phyloP scores from a whole-genome alignment of 2,329 filamentous ascomycete species.

The Neopestalotiopsis clavispora region DNA sequence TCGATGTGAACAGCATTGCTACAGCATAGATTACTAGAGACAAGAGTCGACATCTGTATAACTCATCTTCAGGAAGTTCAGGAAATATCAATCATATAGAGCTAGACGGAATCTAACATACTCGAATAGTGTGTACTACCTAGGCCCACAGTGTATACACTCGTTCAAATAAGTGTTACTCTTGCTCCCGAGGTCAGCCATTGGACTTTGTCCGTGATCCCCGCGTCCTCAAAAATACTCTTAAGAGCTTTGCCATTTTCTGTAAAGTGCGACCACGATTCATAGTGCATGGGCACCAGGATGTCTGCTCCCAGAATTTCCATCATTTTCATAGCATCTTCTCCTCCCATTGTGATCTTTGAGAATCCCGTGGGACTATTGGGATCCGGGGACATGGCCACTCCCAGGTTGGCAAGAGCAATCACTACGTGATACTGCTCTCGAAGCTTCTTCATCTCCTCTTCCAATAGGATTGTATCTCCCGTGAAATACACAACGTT shows the following conservation, averaged over 20 bases:
- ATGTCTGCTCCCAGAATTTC: neutral
- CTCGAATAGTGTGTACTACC: no score
- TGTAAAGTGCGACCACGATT: neutral
- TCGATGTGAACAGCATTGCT: conserved; percentile 21
- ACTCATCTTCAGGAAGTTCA: neutral
- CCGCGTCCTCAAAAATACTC: neutral
- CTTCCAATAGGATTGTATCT: neutral
- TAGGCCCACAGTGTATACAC: no score
- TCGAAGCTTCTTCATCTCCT: neutral
- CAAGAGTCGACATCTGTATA: neutral
- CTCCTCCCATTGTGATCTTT: neutral
- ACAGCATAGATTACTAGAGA: neutral
- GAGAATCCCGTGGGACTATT: neutral
- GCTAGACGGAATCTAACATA: no score
- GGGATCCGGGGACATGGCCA: neutral
- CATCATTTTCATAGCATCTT: neutral
- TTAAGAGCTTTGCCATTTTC: neutral
- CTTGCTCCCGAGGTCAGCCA: neutral
- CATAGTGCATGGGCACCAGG: neutral
- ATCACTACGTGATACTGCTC: neutral
- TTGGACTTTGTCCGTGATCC: neutral
- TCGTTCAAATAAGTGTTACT: no score
- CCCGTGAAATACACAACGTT: neutral
- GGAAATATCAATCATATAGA: no score
- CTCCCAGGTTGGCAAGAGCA: neutral